phyloP scores from a whole-genome alignment of 768 basidiomycete species.

The Lentinula sp. region DNA sequence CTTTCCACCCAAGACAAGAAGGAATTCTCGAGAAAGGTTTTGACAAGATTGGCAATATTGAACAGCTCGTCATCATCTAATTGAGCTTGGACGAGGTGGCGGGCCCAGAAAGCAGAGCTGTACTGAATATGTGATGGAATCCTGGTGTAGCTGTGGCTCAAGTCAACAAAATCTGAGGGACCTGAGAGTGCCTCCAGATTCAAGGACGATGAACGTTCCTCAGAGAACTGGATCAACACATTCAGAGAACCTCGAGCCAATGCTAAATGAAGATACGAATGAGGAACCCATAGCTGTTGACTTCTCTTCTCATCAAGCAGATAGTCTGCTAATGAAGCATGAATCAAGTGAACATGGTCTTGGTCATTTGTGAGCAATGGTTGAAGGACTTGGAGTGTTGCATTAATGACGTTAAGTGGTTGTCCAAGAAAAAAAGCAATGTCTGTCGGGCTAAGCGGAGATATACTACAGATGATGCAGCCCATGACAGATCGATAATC shows the following conservation, averaged over 20 bases:
- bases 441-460: neutral
- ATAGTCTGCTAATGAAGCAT: neutral
- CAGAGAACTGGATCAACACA: neutral
- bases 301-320: neutral
- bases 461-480: neutral
- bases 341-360: neutral
- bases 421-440: neutral
- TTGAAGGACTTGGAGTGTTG: neutral
- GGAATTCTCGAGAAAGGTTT: neutral
- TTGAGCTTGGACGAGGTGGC: neutral
- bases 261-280: neutral
- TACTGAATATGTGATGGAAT: neutral
- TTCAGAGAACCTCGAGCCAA: neutral
- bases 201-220: neutral
- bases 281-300: neutral
- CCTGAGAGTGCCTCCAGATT: neutral
- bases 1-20: neutral
- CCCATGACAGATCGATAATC: neutral
- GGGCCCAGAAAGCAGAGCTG: neutral
- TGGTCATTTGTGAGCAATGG: neutral
- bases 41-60: neutral
- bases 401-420: neutral
- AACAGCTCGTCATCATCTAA: neutral
- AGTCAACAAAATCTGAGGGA: neutral
- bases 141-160: neutral